Base-by-base conservation (phyloP, 768 basidiomycete genomes). In the Tremella yokohamensis region DNA sequence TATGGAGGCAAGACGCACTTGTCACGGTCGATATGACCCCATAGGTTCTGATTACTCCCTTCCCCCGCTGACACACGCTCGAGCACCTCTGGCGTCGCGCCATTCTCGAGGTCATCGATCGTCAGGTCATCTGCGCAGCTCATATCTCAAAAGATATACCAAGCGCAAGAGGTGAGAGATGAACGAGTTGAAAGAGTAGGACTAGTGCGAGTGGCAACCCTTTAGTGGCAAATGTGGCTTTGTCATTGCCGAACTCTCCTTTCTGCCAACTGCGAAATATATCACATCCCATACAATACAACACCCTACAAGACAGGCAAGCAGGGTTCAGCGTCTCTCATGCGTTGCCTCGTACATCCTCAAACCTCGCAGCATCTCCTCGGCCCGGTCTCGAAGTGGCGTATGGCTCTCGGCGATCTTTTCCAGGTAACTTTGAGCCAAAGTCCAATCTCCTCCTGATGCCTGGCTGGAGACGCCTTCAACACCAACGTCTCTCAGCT, bases 401-500 rank as follows among this genome's bases (percentile, higher is more conserved):
- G 84, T 84, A 76, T 93, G 91, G 68, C 87, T 90, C 47, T 77
- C 77, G 2, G 88, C 84, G 24, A 96, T 84, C 49, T 80, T 80
- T 58, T 89, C 84, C 26, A 91, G 79, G 74, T 86, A 88, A 50
- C 85, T 83, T 65, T 81, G 81, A 13, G 91, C 90, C 60, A 91
- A 52, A 1, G 62, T 62, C 56, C 60, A 81, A 45, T 84, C 79
- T 39, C 80, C 80, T 50, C 79, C 75, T 73, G 40, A 34, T 44
- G 44, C 34, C 24, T 24, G 18, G 9, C 4, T 29, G 40, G 22
- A 40, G 6, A 8, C 42, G 9, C 56, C 55, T 3, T 9, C 29
- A 19, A 52, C 52, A 18, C 54, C 54, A 54, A 50, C 57, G n/a
- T 15, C 51, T 15, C 34, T 6, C 2, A 18, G 38, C 18, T 91